Percentiles rank a stretch among this genome's conserved stretches.
Conservation (phyloP, 139 green algal genomes). For the Asterochloris erici region DNA sequence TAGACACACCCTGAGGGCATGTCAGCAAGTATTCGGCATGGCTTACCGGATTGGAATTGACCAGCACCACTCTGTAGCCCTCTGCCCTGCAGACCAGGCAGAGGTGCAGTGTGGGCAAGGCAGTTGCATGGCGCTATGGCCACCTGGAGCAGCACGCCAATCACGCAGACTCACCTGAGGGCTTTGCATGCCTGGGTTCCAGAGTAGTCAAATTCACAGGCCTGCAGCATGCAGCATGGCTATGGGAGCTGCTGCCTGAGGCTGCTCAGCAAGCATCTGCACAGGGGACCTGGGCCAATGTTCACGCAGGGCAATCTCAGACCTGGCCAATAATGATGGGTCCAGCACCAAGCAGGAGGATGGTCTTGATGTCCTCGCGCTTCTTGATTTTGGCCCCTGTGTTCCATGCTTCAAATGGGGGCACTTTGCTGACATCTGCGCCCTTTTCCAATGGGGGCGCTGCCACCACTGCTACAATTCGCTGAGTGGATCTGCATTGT, state of each 20-base stretch:
- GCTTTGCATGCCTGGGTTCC: constrained; percentile 98
- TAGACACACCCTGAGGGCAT: no score
- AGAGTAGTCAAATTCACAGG: constrained; percentile 99
- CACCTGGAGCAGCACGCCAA: no score
- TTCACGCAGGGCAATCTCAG: background rate
- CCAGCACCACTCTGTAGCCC: constrained; percentile 93
- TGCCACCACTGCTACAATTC: background rate
- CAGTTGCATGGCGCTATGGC: no score
- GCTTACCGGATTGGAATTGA: constrained; percentile 96
- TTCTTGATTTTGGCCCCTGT: constrained; percentile 34
- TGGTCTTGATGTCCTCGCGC: constrained; percentile 79
- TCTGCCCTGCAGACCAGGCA: constrained; percentile 65
- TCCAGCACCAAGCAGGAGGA: constrained; percentile 91
- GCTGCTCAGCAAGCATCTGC: background rate
- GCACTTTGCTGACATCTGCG: background rate
- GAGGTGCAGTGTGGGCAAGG: background rate
- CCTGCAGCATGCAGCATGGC: constrained; percentile 46
- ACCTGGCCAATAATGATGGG: constrained; percentile 99
- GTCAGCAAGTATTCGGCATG: background rate
- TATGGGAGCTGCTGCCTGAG: background rate
- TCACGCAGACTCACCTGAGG: constrained; percentile 63
- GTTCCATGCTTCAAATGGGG: constrained; percentile 32
- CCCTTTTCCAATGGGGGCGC: constrained; percentile 10
- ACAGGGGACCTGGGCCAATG: background rate
- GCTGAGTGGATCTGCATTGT: background rate